Evolutionary conservation across 2,329 filamentous ascomycete genomes (phyloP).

Genomic region (Cercospora janseana): DNA sequence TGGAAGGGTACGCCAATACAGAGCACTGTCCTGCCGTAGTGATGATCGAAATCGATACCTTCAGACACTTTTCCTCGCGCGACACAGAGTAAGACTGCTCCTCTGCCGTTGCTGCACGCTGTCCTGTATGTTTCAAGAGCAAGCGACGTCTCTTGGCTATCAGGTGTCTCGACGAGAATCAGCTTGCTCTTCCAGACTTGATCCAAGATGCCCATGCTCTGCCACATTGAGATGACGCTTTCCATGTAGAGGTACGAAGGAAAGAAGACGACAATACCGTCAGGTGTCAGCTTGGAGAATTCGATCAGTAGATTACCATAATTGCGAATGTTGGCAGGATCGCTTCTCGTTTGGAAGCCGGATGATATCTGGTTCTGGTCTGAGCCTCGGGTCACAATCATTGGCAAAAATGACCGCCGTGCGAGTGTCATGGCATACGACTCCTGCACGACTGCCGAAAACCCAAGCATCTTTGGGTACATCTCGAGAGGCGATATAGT

Average conservation of each 20-base stretch:
- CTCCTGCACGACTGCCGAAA: constrained; percentile 87
- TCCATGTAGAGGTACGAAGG: constrained; percentile 99
- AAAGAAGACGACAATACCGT: constrained; percentile 99
- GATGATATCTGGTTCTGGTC: constrained; percentile 93
- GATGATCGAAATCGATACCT: constrained; percentile 98
- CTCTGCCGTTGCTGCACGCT: constrained; percentile 93
- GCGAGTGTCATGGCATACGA: constrained; percentile 97
- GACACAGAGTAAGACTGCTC: constrained; percentile 89
- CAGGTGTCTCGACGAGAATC: constrained; percentile 94
- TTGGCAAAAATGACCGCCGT: constrained; percentile 89
- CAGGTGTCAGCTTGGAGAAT: constrained; percentile 92
- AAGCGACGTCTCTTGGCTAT: constrained; percentile 93
- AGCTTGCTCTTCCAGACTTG: constrained; percentile 99
- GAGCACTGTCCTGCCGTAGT: constrained; percentile 91
- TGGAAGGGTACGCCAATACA: constrained; percentile 98
- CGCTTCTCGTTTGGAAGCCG: constrained; percentile 91
- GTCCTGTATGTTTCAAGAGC: constrained; percentile 96
- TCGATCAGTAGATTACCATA: constrained; percentile 92
- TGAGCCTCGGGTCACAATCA: constrained; percentile 94
- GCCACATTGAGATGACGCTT: constrained; percentile 98
- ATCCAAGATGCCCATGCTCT: constrained; percentile 96
- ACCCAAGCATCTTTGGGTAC: constrained; percentile 98
- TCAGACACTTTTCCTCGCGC: constrained; percentile 96
- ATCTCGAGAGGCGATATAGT: constrained; percentile 97
- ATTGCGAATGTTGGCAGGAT: constrained; percentile 94